A percentile compares a stretch with the other conserved stretches of the same genome.
Conservation (phyloP, 345 rosid genomes). For the Salix arbutifolia region DNA sequence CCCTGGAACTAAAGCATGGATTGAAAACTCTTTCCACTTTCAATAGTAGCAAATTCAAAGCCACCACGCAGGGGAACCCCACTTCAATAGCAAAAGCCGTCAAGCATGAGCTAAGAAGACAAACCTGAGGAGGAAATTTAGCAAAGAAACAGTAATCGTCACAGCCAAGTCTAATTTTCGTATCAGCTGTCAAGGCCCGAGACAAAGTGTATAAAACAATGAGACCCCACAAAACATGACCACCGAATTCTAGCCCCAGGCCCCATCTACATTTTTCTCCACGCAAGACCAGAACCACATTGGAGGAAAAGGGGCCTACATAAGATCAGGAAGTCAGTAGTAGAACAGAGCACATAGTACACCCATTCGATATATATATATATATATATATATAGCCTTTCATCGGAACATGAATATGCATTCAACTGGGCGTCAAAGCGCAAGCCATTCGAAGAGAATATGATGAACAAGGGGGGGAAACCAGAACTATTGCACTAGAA, state of each 20-base stretch:
- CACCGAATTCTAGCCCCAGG: slow-evolving; percentile 6
- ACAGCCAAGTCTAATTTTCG: neutral
- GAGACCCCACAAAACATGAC: slow-evolving; percentile 21
- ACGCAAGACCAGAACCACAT: neutral
- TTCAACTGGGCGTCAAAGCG: no score
- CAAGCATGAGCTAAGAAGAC: no score
- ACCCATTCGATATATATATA: neutral
- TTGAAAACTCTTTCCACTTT: neutral
- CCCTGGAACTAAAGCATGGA: neutral
- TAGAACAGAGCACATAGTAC: neutral
- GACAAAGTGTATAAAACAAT: slow-evolving; percentile 1
- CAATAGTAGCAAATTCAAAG: neutral
- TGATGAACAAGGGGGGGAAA: neutral
- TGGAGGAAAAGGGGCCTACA: slow-evolving; percentile 29
- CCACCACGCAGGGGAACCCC: no score
- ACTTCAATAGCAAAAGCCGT: no score
- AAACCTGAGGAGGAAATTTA: neutral
- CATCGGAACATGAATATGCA: neutral
- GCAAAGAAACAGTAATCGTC: no score
- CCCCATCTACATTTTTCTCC: neutral
- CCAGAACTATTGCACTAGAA: slow-evolving; percentile 1
- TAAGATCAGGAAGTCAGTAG: slow-evolving; percentile 16
- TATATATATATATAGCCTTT: no score
- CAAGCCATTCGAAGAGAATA: neutral
- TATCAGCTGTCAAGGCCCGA: neutral